Evolutionary conservation across 768 basidiomycete genomes (phyloP), one percentile per base, ranked within the genome.

Genomic region (Leccinellum luteum): DNA sequence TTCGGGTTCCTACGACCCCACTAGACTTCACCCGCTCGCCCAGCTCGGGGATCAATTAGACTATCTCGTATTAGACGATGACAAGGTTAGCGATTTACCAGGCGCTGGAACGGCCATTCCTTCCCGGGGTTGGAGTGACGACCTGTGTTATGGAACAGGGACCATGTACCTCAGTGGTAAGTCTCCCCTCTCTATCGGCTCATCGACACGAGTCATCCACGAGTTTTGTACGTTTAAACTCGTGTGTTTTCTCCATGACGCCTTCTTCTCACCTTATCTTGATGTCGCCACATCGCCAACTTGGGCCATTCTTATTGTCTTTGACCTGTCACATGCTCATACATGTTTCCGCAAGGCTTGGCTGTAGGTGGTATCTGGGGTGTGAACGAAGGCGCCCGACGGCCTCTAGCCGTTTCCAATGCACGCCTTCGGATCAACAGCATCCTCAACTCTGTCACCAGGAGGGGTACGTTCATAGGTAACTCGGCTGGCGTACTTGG

Each of bases 401-500:
- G 92, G 76, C 92, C 89, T 62, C 81, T 94, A 74, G 92, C 90
- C 70, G 87, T 92, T 60, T 87, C 88, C 58, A 94, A 91, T 74
- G 73, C 85, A 57, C 82, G 93, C 67, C 78, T 99, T 73, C 87
- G 97, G 80, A 88, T 98, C 78, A 99, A 98, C 77, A 95, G 93
- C 73, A 78, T 99, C 60, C 83, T 99, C 64, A 99, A 98, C 81
- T 91, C 93, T 71, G 86, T 96, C 73, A 98, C 97, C 60, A 81
- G 96, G 77, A 84, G 97, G 76, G 97, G 97, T 31, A 96, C 93
- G 48, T 97, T 96, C 77, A 88, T 97, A 75, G 97, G 94, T 69
- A 99, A 98, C 80, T 97, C 94, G 69, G 92, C 95, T 72, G 97
- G 97, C 73, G 92, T 98, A 60, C 80, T 98, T 61, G 97, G 97